Evolutionary conservation across 257 asterid species (phyloP), one percentile per base, ranked within the genome.

Genomic region (Leptodermis oblonga): DNA sequence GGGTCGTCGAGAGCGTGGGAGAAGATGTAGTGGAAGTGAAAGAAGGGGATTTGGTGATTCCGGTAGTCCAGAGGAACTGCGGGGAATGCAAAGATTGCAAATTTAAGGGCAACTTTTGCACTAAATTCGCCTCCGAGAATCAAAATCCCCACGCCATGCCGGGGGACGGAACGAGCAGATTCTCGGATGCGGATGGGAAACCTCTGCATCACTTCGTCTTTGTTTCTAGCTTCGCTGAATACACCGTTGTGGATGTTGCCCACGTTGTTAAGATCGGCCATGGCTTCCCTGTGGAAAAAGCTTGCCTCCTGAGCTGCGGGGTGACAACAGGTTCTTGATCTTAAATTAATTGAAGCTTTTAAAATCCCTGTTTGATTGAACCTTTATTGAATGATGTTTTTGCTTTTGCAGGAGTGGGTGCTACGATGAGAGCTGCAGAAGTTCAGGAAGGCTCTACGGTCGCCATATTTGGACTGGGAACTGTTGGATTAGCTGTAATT

Each of bases 1-100:
- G 83, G 36, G 65, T 76, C 54, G 83, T 82, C 37, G 86, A 82
- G 74, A 82, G 83, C 52, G 83, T 76, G 17, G 86, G 83, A 13
- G 82, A 79, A 34, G 26, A 76, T 23, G 82, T 82, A 73, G 77
- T 70, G 69, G 86, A 82, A 70, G 78, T 79, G 34, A 73, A 73
- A 73, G 72, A 26, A 46, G 86, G 86, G 23, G 86, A 82, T 33
- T 1, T 63, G 4, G 86, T 82, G 15, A n/a, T 82, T 4, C 86
- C 83, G 14, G 68, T 82, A 5, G 79, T 82, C 55, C 75, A 73
- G 13, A 73, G 79, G 56, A 69, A 79, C 58, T 79, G 87, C 67
- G 81, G 73, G 13, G 81, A 82, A 39, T 82, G 87, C 75, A 77
- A 65, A 53, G 82, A 79, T 33, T 82, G 84, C 69, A 68, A 62